These are phyloP conservation scores for Deuterostichococcus epilithicus DNA, from an alignment of 139 green algal species.

Conservation along the genomic window DNA sequence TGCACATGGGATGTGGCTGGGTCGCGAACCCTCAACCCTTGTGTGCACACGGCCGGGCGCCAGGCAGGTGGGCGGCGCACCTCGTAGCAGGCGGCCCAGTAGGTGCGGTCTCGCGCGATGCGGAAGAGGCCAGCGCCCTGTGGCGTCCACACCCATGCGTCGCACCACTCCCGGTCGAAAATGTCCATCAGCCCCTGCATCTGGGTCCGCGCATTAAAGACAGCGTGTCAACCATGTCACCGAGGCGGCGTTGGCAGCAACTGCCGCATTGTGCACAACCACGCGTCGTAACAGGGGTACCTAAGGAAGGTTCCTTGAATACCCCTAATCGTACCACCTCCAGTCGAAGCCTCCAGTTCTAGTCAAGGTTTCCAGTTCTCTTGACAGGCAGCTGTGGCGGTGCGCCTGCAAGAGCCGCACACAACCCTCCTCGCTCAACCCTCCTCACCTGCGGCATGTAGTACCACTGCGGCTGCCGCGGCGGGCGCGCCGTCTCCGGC, in stretches of 20 bases:
- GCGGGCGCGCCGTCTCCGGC: constrained; percentile 34
- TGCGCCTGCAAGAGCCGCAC: no score
- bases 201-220: constrained; percentile 14
- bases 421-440: not conserved
- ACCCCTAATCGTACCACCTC: no score
- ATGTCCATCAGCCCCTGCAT: constrained; percentile 71
- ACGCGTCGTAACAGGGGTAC: not conserved
- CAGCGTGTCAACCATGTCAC: constrained; percentile 2
- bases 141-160: constrained; percentile 60
- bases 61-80: no score
- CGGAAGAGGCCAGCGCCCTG: constrained; percentile 55
- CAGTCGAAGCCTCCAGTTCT: no score
- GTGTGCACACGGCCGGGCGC: no score
- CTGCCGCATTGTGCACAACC: not conserved
- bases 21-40: no score
- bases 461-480: constrained; percentile 46
- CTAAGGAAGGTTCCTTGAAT: no score
- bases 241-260: not conserved
- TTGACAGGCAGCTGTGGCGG: no score
- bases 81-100: constrained; percentile 59
- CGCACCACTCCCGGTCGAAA: constrained; percentile 60
- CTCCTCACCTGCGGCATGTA: constrained; percentile 62
- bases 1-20: no score
- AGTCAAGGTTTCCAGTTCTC: no score
- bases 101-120: constrained; percentile 55